Conservation (phyloP, 352 stramenopile genomes). For the Phytophthora megakarya region DNA sequence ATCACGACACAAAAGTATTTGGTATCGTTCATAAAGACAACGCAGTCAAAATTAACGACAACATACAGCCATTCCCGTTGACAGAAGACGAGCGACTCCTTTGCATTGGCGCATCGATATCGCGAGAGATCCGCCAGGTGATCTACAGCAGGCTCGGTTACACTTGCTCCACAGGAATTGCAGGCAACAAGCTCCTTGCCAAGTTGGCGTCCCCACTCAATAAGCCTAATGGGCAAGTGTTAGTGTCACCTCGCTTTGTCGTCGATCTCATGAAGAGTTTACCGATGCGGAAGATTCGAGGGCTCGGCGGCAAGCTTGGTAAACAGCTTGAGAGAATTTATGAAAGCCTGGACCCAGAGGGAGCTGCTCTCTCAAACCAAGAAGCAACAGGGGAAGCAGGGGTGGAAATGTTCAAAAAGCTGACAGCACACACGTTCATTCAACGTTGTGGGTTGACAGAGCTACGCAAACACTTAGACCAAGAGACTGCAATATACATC, state of each 20-base stretch:
- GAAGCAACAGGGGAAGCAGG: neutral
- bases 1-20: slow-evolving; percentile 76
- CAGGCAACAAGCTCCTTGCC: slow-evolving; percentile 77
- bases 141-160: slow-evolving; percentile 72
- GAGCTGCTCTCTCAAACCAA: neutral
- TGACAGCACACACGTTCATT: slow-evolving; percentile 57
- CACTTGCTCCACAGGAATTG: slow-evolving; percentile 81
- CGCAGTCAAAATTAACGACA: slow-evolving; percentile 11
- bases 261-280: slow-evolving; percentile 68
- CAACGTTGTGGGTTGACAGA: slow-evolving; percentile 57
- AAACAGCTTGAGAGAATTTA: slow-evolving; percentile 70
- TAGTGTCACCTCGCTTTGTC: slow-evolving; percentile 72
- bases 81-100: slow-evolving; percentile 70
- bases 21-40: slow-evolving; percentile 49
- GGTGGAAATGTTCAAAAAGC: slow-evolving; percentile 18
- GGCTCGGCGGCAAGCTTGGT: slow-evolving; percentile 79
- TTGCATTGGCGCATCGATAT: slow-evolving; percentile 65
- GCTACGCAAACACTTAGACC: slow-evolving; percentile 58
- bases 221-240: slow-evolving; percentile 81
- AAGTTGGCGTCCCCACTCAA: slow-evolving; percentile 83
- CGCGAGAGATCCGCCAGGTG: slow-evolving; percentile 70
- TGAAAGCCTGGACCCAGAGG: slow-evolving; percentile 34
- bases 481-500: slow-evolving; percentile 63
- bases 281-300: slow-evolving; percentile 73
- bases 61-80: slow-evolving; percentile 53